phyloP scores from a whole-genome alignment of 2,329 filamentous ascomycete species.

The Capronia epimyces region DNA sequence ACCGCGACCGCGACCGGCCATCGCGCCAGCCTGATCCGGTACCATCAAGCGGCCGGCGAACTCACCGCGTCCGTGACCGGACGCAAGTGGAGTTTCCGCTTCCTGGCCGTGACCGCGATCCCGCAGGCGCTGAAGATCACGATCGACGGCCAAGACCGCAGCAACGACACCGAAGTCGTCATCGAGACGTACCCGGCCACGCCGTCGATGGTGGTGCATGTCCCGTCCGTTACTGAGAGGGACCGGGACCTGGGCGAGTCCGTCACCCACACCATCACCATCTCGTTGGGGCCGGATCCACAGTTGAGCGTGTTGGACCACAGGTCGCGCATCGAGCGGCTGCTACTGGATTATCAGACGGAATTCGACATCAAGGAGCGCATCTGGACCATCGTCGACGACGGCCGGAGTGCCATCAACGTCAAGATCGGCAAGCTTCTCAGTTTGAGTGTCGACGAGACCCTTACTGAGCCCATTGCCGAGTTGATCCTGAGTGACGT shows the following conservation, averaged over 20 bases:
- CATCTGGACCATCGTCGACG: constrained; percentile 29
- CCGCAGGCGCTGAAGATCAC: constrained; percentile 23
- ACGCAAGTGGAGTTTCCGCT: constrained; percentile 24
- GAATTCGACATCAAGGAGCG: constrained; percentile 31
- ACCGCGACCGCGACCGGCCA: constrained; percentile 6
- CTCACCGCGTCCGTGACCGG: constrained; percentile 23
- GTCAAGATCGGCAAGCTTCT: constrained; percentile 27
- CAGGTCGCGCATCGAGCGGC: constrained; percentile 20
- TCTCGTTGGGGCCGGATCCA: constrained; percentile 35
- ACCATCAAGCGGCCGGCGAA: constrained; percentile 22
- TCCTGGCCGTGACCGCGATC: constrained; percentile 20
- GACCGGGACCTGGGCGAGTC: neutral
- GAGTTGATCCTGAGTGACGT: constrained; percentile 31
- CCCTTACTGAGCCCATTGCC: constrained; percentile 28
- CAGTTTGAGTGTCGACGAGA: constrained; percentile 30
- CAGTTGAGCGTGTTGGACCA: constrained; percentile 29
- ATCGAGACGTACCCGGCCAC: constrained; percentile 20
- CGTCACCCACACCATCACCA: constrained; percentile 35
- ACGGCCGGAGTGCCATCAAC: constrained; percentile 16
- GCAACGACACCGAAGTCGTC: constrained; percentile 13
- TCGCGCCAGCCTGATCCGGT: constrained; percentile 31
- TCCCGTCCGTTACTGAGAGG: constrained; percentile 6
- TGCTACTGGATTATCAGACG: constrained; percentile 30
- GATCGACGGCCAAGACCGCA: constrained; percentile 25
- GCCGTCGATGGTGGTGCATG: constrained; percentile 25